A percentile compares a stretch with the other conserved stretches of the same genome.
Conservation (phyloP, 2,329 filamentous ascomycete genomes). For the Leptosphaerulina australis region DNA sequence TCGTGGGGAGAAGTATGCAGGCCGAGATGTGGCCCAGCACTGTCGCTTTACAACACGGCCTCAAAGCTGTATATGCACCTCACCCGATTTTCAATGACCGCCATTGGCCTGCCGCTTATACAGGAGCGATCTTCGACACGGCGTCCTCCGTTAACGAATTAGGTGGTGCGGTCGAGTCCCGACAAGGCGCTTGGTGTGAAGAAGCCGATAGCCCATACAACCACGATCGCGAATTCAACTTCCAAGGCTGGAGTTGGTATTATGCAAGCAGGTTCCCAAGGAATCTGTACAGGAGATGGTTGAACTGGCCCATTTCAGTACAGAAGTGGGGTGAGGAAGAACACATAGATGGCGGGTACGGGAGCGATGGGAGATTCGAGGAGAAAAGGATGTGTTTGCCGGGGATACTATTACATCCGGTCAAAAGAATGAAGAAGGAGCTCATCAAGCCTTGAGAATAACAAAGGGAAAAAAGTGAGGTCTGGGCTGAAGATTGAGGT, state of each 20-base stretch:
- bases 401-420: constrained; percentile 85
- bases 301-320: constrained; percentile 79
- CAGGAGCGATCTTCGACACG: constrained; percentile 79
- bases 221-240: constrained; percentile 82
- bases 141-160: constrained; percentile 29
- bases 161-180: constrained; percentile 63
- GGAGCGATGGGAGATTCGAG: constrained; percentile 57
- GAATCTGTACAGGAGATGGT: constrained; percentile 83
- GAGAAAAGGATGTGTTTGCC: constrained; percentile 85
- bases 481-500: neutral
- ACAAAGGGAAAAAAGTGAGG: neutral
- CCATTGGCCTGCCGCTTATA: constrained; percentile 79
- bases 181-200: constrained; percentile 58
- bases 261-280: constrained; percentile 84
- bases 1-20: constrained; percentile 87
- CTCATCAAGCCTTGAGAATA: constrained; percentile 20
- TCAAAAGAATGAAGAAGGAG: constrained; percentile 66
- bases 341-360: constrained; percentile 52
- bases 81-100: constrained; percentile 89
- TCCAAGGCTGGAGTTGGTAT: constrained; percentile 87
- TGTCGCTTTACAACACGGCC: constrained; percentile 85
- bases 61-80: constrained; percentile 89
- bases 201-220: constrained; percentile 53
- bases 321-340: constrained; percentile 81
- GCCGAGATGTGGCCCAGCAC: constrained; percentile 96